These are phyloP conservation scores for Colletotrichum noveboracense DNA, from an alignment of 2,329 filamentous ascomycete genomes.

Conservation along the genomic window DNA sequence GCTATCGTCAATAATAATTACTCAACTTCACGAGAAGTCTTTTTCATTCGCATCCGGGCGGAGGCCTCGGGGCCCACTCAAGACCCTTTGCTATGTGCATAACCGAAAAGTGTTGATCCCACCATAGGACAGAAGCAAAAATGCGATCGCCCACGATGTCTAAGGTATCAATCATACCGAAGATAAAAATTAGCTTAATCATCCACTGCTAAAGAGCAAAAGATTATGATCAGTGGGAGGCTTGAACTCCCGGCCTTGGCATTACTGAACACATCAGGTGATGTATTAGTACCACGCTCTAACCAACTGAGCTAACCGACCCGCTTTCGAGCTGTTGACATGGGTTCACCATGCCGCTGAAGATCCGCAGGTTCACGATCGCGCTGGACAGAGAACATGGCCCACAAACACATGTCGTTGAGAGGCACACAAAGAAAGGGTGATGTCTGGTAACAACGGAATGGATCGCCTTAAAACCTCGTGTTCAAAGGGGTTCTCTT, in stretches of 20 bases:
- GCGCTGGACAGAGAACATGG: background rate
- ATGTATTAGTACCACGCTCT: constrained; percentile 22
- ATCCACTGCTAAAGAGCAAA: background rate
- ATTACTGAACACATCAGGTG: constrained; percentile 11
- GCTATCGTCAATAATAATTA: background rate
- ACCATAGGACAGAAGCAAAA: background rate
- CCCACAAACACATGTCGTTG: background rate
- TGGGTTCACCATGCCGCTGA: rapidly evolving
- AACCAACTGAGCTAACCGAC: constrained; percentile 23
- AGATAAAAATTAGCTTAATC: too few species aligned
- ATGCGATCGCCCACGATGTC: rapidly evolving
- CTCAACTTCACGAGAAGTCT: background rate
- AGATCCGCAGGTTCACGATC: background rate
- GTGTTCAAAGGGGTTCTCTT: background rate
- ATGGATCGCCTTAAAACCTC: background rate
- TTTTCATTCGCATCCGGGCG: background rate
- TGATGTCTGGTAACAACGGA: background rate
- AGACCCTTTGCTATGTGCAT: background rate
- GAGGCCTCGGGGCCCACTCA: background rate
- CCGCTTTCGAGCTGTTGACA: rapidly evolving
- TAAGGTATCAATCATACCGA: too few species aligned
- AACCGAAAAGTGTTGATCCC: background rate
- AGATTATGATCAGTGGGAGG: constrained; percentile 11
- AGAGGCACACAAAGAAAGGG: background rate
- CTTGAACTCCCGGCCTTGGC: constrained; percentile 22